Evolutionary conservation across 169 alveolate genomes (phyloP).

Genomic region (Cryptosporidium parvum): DNA sequence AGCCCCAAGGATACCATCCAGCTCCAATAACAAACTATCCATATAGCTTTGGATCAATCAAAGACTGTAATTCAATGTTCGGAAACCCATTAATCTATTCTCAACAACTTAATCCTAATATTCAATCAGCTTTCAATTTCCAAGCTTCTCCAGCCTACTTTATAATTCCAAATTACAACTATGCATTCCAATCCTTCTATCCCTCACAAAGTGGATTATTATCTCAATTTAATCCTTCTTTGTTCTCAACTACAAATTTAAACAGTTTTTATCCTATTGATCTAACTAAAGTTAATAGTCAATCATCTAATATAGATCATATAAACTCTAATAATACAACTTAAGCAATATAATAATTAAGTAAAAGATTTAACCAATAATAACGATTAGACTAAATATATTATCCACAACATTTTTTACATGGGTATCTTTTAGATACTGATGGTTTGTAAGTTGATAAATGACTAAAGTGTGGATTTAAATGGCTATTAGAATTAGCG

Average conservation of each 20-base stretch:
- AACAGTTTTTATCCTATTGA: not conserved
- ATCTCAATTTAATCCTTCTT: not conserved
- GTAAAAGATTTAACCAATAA: not conserved
- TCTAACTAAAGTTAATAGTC: too few species aligned
- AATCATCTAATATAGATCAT: not conserved
- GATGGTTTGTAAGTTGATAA: conserved; percentile 61
- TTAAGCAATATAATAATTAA: not conserved
- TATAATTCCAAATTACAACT: conserved; percentile 30
- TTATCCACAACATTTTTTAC: conserved; percentile 65
- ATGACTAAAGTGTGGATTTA: conserved; percentile 72
- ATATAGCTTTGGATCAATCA: not conserved
- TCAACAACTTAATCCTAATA: not conserved
- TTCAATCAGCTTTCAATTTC: not conserved
- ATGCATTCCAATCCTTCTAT: not conserved
- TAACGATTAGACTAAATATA: not conserved
- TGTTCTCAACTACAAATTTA: not conserved
- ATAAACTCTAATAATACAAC: not conserved
- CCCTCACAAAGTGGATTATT: not conserved
- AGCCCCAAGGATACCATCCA: not conserved
- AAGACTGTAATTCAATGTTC: not conserved
- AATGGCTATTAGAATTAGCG: conserved; percentile 18
- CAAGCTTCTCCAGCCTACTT: conserved; percentile 18
- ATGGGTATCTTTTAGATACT: conserved; percentile 54
- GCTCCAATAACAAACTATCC: not conserved
- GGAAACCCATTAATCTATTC: not conserved